Evolutionary conservation across 2,329 filamentous ascomycete species (phyloP).

Genomic region (Apiospora aurea): DNA sequence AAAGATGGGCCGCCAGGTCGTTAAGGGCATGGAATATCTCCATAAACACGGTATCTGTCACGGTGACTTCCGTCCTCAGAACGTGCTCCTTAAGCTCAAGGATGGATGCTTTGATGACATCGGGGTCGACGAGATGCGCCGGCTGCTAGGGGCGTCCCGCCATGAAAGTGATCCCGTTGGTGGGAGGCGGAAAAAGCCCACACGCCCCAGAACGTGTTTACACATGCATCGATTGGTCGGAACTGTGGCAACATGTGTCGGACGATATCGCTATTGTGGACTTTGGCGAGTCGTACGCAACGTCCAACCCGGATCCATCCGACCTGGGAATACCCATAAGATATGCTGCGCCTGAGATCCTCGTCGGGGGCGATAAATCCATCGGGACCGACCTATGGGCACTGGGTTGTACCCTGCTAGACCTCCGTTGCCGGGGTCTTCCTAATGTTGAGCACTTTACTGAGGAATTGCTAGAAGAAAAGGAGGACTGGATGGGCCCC

Average conservation of each 20-base stretch:
- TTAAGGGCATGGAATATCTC: slow-evolving; percentile 26
- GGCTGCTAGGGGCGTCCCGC: not conserved
- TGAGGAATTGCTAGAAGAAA: too few relatives aligned
- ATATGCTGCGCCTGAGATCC: slow-evolving; percentile 30
- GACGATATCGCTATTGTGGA: slow-evolving; percentile 31
- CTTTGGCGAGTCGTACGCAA: slow-evolving; percentile 30
- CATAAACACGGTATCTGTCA: slow-evolving; percentile 30
- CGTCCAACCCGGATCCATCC: slow-evolving; percentile 1
- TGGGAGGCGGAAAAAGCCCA: not conserved
- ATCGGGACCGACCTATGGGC: slow-evolving; percentile 30
- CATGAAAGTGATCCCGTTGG: not conserved
- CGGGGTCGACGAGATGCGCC: slow-evolving; percentile 22
- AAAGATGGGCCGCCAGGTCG: not conserved
- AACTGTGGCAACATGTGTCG: not conserved
- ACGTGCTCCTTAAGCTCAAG: slow-evolving; percentile 30
- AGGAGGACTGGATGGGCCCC: not conserved
- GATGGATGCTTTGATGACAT: slow-evolving; percentile 25
- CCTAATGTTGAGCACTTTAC: too few relatives aligned
- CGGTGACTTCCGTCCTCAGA: slow-evolving; percentile 29
- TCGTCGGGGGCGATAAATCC: not conserved
- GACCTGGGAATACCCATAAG: slow-evolving; percentile 23
- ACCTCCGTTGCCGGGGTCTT: slow-evolving; percentile 24
- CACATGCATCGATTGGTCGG: not conserved
- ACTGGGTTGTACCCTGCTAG: slow-evolving; percentile 27
- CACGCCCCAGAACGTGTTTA: not conserved